Evolutionary conservation across 768 basidiomycete species (phyloP), one percentile per base, ranked within the genome.

Genomic region (Russula compacta): DNA sequence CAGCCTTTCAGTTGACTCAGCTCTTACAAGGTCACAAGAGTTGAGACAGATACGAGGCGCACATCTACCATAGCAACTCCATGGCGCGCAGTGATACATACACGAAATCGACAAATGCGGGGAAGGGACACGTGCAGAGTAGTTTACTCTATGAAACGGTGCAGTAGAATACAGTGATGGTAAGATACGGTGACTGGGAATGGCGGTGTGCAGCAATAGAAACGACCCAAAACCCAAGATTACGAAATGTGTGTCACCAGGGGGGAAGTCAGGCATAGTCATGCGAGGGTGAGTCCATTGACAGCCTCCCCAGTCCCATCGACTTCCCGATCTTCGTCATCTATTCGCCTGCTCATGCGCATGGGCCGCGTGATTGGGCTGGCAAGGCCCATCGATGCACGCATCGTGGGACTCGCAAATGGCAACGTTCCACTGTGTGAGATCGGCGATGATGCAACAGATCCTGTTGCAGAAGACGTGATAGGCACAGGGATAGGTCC

Each of bases 41-140:
- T 77, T 87, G 85, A 83, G 92, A 95, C 92, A 95, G 92, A 93
- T 95, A 92, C 91, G 92, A 81, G 88, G 89, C 77, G 64, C 19
- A 79, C 75, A 80, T 63, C 17, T 29, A 44, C 38, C 29, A 10
- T 29, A 29, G 24, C 24, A 29, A 29, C 39, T 56, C 15, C 39
- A n/a, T 6, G 19, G 35, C 24, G 36, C 15, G 12, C 40, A 24
- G 33, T 19, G 48, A 50, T 50, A 49, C 21, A 49, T 43, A 42
- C 47, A 50, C 0, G 46, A 48, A 43, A 33, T 53, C 33, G 35
- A 33, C 42, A 47, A 46, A 44, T 40, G 29, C 43, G 10, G 10
- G 17, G 14, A 48, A 49, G 43, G 12, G 11, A 29, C 17, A 35
- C 35, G 55, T 33, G 42, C 33, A 52, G 29, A 43, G 19, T 40